Conservation (phyloP, 352 stramenopile species). For the Elongisporangium undulatum region DNA sequence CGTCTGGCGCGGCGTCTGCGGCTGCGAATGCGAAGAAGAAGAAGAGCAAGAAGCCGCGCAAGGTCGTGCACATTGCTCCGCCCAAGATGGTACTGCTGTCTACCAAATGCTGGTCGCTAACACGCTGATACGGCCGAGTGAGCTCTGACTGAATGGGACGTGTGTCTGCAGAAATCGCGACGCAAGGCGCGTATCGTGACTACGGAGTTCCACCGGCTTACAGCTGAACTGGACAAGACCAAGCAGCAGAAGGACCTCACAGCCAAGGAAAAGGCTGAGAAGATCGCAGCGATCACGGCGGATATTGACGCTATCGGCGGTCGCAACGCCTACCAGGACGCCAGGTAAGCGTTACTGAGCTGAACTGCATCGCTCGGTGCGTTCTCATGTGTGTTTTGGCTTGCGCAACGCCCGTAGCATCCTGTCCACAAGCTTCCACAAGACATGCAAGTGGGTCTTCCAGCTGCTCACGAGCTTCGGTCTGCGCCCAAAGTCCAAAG, state of each 20-base stretch:
- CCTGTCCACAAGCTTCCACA: conserved; percentile 92
- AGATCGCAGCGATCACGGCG: conserved; percentile 54
- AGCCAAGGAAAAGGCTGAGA: conserved; percentile 19
- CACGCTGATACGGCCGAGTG: not conserved
- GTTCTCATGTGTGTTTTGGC: conserved; percentile 1
- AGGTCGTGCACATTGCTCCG: conserved; percentile 51
- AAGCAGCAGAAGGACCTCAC: conserved; percentile 30
- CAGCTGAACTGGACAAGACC: conserved; percentile 58
- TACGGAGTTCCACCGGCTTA: conserved; percentile 75
- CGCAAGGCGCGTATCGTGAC: conserved; percentile 69
- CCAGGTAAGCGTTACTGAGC: conserved; percentile 21
- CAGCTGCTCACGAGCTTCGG: conserved; percentile 81
- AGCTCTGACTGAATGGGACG: conserved; percentile 11
- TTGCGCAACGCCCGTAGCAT: conserved; percentile 53
- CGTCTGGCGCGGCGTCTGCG: not conserved
- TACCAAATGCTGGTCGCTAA: conserved; percentile 11
- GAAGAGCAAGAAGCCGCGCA: conserved; percentile 52
- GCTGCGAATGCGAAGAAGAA: conserved; percentile 17
- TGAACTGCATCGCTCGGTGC: not conserved
- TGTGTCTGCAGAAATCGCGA: conserved; percentile 45
- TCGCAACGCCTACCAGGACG: conserved; percentile 92
- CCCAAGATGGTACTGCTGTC: conserved; percentile 15
- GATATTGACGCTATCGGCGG: conserved; percentile 86
- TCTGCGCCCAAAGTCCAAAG: conserved; percentile 64
- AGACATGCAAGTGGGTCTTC: conserved; percentile 95